Evolutionary conservation across 2,329 filamentous ascomycete genomes (phyloP).

Genomic region (Parastagonospora nodorum): DNA sequence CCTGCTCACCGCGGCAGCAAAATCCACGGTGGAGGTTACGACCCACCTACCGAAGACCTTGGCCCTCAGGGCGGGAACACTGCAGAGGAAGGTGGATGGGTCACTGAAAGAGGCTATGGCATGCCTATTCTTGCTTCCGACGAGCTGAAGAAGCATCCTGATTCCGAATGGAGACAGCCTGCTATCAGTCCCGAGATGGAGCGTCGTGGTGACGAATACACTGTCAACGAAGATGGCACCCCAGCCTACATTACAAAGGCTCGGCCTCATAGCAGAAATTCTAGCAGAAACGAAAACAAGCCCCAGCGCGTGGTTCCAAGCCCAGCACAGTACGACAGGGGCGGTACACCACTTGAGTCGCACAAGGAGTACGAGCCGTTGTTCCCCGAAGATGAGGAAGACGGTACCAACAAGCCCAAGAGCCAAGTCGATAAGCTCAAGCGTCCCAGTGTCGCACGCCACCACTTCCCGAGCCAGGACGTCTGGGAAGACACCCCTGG

Average conservation of each 20-base stretch:
- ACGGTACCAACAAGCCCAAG: conserved; percentile 59
- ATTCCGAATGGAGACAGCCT: conserved; percentile 72
- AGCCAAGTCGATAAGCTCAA: conserved; percentile 63
- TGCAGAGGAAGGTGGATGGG: conserved; percentile 54
- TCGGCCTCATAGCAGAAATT: conserved; percentile 57
- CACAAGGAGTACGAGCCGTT: conserved; percentile 94
- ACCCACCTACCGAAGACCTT: conserved; percentile 58
- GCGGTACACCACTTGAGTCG: conserved; percentile 76
- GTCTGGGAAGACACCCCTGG: conserved; percentile 96
- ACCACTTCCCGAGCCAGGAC: conserved; percentile 90
- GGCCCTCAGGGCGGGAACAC: conserved; percentile 53
- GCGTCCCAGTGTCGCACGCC: conserved; percentile 54
- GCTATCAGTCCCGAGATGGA: conserved; percentile 75
- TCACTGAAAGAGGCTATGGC: conserved; percentile 66
- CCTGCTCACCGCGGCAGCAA: conserved; percentile 55
- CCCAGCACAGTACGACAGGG: conserved; percentile 55
- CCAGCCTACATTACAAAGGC: conserved; percentile 55
- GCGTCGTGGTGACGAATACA: conserved; percentile 61
- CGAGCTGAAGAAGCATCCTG: conserved; percentile 77
- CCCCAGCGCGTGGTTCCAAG: conserved; percentile 46
- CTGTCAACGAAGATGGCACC: conserved; percentile 49
- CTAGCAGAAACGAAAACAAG: conserved; percentile 62
- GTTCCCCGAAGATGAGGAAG: conserved; percentile 79
- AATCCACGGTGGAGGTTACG: conserved; percentile 56
- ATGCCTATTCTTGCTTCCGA: conserved; percentile 88